Evolutionary conservation across 306 rosid genomes (phyloP).

Genomic region (Sphenostylis stenocarpa): DNA sequence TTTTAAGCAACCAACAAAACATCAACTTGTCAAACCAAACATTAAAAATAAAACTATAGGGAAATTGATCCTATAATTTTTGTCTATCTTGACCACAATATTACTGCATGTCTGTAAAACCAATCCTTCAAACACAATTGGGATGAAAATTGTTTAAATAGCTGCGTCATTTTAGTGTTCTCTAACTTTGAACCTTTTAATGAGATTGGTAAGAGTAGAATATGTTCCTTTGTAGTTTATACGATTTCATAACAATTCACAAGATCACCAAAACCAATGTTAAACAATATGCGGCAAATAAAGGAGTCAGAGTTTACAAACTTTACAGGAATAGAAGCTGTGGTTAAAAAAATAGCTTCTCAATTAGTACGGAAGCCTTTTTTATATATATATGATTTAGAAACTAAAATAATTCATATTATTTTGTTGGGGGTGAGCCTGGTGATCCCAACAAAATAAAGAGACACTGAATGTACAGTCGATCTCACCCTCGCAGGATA

Average conservation of each 20-base stretch:
- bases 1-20: no score
- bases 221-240: background rate
- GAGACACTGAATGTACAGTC: slow-evolving; percentile 71
- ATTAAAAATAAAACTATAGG: no score
- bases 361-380: slow-evolving; percentile 71
- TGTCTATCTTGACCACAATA: background rate
- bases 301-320: slow-evolving; percentile 36
- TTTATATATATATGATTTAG: slow-evolving; percentile 35
- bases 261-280: slow-evolving; percentile 27
- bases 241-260: slow-evolving; percentile 1
- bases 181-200: background rate
- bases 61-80: background rate
- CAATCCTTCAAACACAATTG: background rate
- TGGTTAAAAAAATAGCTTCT: slow-evolving; percentile 62
- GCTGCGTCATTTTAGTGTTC: background rate
- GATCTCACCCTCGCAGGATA: slow-evolving; percentile 45
- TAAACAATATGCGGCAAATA: slow-evolving; percentile 27
- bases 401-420: slow-evolving; percentile 39
- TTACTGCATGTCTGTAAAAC: background rate
- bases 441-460: slow-evolving; percentile 49
- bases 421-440: slow-evolving; percentile 54
- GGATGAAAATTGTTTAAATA: background rate
- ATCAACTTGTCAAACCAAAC: no score
- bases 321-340: slow-evolving; percentile 59
- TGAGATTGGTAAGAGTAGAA: background rate